A percentile compares a stretch with the other conserved stretches of the same genome.
Conservation (phyloP, 805 yeast species). For the baker's yeast (Saccharomyces cerevisiae) region DNA sequence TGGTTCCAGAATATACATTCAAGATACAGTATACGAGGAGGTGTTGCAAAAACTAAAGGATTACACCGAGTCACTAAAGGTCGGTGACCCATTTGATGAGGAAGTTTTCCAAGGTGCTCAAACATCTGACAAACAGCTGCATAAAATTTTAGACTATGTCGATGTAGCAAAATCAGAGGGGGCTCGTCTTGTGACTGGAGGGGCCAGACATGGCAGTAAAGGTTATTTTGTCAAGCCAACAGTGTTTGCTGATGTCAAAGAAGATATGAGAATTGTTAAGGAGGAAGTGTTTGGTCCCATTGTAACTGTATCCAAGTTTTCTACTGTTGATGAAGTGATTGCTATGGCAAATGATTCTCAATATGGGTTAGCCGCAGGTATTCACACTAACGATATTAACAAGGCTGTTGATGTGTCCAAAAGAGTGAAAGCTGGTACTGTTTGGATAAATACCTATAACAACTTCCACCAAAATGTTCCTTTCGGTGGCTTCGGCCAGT, state of each 20-base stretch:
- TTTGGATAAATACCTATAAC: slow-evolving; percentile 80
- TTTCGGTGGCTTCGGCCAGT: slow-evolving; percentile 83
- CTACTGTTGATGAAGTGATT: slow-evolving; percentile 65
- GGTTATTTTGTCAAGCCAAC: slow-evolving; percentile 78
- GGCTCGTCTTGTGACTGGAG: slow-evolving; percentile 72
- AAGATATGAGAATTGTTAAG: slow-evolving; percentile 63
- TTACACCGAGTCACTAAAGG: slow-evolving; percentile 44
- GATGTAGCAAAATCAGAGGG: slow-evolving; percentile 59
- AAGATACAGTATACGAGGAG: slow-evolving; percentile 61
- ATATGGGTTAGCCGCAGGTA: slow-evolving; percentile 83
- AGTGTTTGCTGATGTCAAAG: slow-evolving; percentile 71
- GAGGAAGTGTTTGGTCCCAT: slow-evolving; percentile 95
- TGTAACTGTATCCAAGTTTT: slow-evolving; percentile 65
- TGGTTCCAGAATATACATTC: slow-evolving; percentile 80
- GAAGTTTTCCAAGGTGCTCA: slow-evolving; percentile 68
- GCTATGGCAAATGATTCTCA: slow-evolving; percentile 65
- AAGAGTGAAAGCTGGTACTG: slow-evolving; percentile 67
- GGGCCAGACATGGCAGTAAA: slow-evolving; percentile 61
- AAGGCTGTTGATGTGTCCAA: slow-evolving; percentile 60
- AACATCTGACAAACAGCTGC: slow-evolving; percentile 58
- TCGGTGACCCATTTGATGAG: slow-evolving; percentile 75
- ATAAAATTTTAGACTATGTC: slow-evolving; percentile 55
- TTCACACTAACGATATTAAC: slow-evolving; percentile 64
- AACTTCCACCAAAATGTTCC: slow-evolving; percentile 82
- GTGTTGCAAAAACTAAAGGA: slow-evolving; percentile 49